Evolutionary conservation across 768 basidiomycete genomes (phyloP), one percentile per base, ranked within the genome.

Genomic region (Boletus tomentosulus): DNA sequence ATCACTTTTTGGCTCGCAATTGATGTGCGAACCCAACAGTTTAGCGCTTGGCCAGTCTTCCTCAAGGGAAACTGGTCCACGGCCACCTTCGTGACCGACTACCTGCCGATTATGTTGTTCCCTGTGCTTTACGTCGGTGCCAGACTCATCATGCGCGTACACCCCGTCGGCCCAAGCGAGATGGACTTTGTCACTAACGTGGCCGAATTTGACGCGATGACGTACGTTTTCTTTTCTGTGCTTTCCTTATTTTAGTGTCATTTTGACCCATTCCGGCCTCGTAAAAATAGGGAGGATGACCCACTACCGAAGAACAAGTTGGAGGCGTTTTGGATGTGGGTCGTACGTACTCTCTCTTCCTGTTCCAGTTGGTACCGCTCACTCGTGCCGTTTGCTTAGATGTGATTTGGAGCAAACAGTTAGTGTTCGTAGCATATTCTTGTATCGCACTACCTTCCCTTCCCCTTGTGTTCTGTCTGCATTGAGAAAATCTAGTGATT

Each of bases 71-170:
- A 65, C 48, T 78, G 76, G 77, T 61, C 59, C 44, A 59, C 67
- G 4, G 70, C 65, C 34, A 70, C 66, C 0, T 78, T 78, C 55
- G 67, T 78, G n/a, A 78, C 76, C 6, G 66, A 73, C 61, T 78
- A 78, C 53, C 39, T 76, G 30, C 73, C 76, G 8, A 56, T 77
- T 53, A 59, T 62, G 35, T 58, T 78, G 46, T 79, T 82, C 72
- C 79, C 79, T 11, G 34, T 78, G 37, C 57, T 83, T 10, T 82
- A 75, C 63, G 2, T 75, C 16, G 65, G 50, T n/a, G 59, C 62
- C 43, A 72, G 60, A 37, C 6, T 59, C 6, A 1, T 53, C 51
- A 65, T 48, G 58, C 57, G 58, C 34, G 55, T 37, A 0, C 55
- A 45, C 4, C 0, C 35, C 1, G 22, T 64, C 24, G 54, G 33